Percentiles rank a stretch among this genome's conserved stretches.
Evolutionary conservation across 768 basidiomycete species (phyloP).

Genomic region (Trametopsis cervina): DNA sequence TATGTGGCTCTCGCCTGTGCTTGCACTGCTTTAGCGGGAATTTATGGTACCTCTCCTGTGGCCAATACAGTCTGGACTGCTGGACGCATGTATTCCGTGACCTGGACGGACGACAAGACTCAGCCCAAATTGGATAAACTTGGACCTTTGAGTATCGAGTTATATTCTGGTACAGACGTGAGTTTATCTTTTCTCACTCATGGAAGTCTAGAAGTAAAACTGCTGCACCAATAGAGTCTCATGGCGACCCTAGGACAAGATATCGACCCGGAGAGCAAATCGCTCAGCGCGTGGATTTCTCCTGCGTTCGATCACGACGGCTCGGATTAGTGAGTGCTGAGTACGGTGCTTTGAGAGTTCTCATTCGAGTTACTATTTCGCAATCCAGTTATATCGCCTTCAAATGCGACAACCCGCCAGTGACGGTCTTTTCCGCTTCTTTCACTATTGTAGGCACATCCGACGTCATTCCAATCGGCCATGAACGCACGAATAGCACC

Average conservation of each 20-base stretch:
- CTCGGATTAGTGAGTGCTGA: slow-evolving; percentile 27
- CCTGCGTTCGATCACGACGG: slow-evolving; percentile 18
- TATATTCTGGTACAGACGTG: slow-evolving; percentile 40
- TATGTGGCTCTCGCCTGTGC: slow-evolving; percentile 7
- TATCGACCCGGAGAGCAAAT: slow-evolving; percentile 30
- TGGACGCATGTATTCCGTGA: slow-evolving; percentile 34
- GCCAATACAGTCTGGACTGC: slow-evolving; percentile 37
- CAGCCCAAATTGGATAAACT: slow-evolving; percentile 36
- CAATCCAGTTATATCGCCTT: slow-evolving; percentile 28
- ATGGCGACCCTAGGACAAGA: slow-evolving; percentile 36
- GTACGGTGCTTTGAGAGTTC: background rate
- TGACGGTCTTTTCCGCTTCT: slow-evolving; percentile 42
- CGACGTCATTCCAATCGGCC: slow-evolving; percentile 10
- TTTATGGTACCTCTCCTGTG: slow-evolving; percentile 47
- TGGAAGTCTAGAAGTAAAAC: background rate
- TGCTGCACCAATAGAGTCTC: slow-evolving; percentile 27
- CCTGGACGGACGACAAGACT: slow-evolving; percentile 44
- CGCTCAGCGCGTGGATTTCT: slow-evolving; percentile 24
- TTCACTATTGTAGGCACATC: slow-evolving; percentile 34
- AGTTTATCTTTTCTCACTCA: slow-evolving; percentile 6
- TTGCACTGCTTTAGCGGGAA: slow-evolving; percentile 22
- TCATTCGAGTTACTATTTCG: background rate
- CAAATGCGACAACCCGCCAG: slow-evolving; percentile 19
- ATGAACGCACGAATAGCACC: background rate
- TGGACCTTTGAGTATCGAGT: slow-evolving; percentile 37